Evolutionary conservation across 2,329 filamentous ascomycete species (phyloP), one percentile per base, ranked within the genome.

Genomic region (Lachnellula suecica): DNA sequence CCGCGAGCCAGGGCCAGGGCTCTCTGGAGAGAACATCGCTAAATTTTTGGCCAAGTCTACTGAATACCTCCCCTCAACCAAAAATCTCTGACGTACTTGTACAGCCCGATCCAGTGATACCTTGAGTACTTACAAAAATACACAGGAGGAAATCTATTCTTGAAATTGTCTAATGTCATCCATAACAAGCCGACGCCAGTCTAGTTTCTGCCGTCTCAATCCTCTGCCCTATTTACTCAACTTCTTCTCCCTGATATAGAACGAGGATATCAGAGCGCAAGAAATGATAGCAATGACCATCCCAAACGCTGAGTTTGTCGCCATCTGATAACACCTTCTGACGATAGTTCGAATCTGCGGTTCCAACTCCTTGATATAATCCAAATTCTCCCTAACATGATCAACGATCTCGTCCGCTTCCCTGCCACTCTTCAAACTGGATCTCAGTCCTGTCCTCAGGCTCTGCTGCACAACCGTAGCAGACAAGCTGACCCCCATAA

Each of bases 381-480:
- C 81, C 38, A 93, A 73, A 63, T 82, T 89, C 67, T 88, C 76
- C 22, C 88, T 77, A 4, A 91, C 88, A 10, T 78, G 77, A 52
- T 84, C 78, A 40, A 89, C 85, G 58, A 92, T 89, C 49, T 80
- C 72, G 22, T 79, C 74, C 0, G 87, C 84, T 47, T 84, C 78
- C 22, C 79, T 75, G 51, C 81, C 81, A 47, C 76, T 76, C 4
- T 75, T 71, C 43, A 91, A 71, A 2, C 76, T 74, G 1, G 67
- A 63, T 2, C 74, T 72, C 4, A 93, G 73, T 43, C 79, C 73
- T 2, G 71, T 72, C 15, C 87, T 76, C 19, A 93, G 74, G 2
- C 78, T 76, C 63, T 88, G 83, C 65, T 93, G 90, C 42, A 91
- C 79, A 7, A 89, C 78, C 1, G 87, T 88, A 1, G 87, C 78